Evolutionary conservation across 75 land plant genomes (phyloP), one percentile per base, ranked within the genome.

Genomic region (Isoetes taiwanensis): DNA sequence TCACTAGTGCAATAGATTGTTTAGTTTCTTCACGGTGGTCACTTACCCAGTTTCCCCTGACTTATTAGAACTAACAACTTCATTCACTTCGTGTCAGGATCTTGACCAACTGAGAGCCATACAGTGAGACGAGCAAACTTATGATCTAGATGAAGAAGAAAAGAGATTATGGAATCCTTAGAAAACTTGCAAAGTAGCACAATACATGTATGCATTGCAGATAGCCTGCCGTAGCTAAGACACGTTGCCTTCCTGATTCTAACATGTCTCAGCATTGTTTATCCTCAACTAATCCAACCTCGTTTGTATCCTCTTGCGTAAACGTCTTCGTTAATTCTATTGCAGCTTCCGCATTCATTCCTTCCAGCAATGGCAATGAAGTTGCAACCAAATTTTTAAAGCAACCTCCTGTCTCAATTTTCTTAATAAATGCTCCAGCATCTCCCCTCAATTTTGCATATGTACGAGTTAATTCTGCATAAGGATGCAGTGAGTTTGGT

Each of bases 381-480:
- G 52, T 32, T 50, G 73, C 53, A 16, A 82, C 32, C 9, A 67
- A 6, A 30, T 61, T 54, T 33, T 69, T 37, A 53, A 64, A 73
- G 52, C 59, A 41, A 2, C 75, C 87, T 27, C 66, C 66, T 34
- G 81, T 38, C 24, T 75, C 72, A 26, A 75, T 73, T 58, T 66
- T 73, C 66, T 58, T 58, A 11, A 77, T 54, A 19, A 94, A 55
- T 33, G 73, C 63, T 55, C 64, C 61, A 4, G 83, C 84, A 52
- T 94, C 99, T 26, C 52, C 62, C 4, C 90, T 77, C 99, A 94
- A 88, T 63, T 94, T 94, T 23, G 74, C 34, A 65, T 89, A 94
- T 24, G 95, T 94, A 63, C 90, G 77, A 54, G 84, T 66, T 42
- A 94, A 80, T 61, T 94, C 99, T 8, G 78, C 57, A 62, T 94